A percentile compares a stretch with the other conserved stretches of the same genome.
Conservation (phyloP, 257 asterid species). For the Primulina huaijiensis region DNA sequence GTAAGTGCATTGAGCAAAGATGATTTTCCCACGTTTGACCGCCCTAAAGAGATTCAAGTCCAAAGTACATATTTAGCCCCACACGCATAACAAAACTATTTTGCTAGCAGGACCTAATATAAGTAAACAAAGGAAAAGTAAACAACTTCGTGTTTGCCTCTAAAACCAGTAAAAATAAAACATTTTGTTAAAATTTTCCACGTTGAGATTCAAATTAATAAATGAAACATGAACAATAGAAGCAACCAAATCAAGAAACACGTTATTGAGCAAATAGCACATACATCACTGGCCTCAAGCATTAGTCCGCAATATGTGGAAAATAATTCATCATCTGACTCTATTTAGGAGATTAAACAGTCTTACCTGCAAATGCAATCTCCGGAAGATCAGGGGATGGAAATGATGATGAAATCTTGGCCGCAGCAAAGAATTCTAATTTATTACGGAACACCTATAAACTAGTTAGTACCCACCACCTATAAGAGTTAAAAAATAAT, state of each 20-base stretch:
- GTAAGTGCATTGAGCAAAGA: constrained; percentile 86
- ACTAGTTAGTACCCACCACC: constrained; percentile 24
- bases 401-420: constrained; percentile 85
- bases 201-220: background rate
- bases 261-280: background rate
- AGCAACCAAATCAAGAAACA: constrained; percentile 1
- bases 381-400: constrained; percentile 92
- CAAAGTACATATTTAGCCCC: constrained; percentile 13
- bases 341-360: background rate
- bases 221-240: background rate
- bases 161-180: background rate
- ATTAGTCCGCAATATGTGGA: background rate
- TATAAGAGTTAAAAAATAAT: constrained; percentile 13
- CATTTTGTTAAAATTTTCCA: background rate
- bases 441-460: constrained; percentile 82
- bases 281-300: background rate
- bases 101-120: constrained; percentile 4
- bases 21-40: constrained; percentile 97
- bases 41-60: constrained; percentile 46
- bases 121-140: background rate
- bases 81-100: constrained; percentile 15
- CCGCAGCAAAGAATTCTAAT: constrained; percentile 90
- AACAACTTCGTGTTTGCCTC: background rate
- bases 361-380: constrained; percentile 96
- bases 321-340: background rate